These are phyloP conservation scores for Kluyveromyces sp. DNA, from an alignment of 1,139 yeast genomes.

Conservation along the genomic window DNA sequence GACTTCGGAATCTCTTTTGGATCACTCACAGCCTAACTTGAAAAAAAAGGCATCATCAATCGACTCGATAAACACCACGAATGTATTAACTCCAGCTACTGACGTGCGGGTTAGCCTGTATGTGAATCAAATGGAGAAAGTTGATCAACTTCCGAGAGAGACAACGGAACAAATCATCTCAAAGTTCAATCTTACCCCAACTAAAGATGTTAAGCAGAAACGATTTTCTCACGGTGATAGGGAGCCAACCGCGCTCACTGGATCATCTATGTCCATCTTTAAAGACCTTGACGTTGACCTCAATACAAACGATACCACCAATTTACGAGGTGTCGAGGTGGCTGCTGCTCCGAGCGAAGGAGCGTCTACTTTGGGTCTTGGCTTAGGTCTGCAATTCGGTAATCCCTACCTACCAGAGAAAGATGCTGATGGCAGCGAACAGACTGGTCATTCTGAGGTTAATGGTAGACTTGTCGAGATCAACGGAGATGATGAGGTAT, in stretches of 20 bases:
- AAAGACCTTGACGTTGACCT: slow-evolving; percentile 29
- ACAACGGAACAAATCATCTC: slow-evolving; percentile 32
- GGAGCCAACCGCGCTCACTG: slow-evolving; percentile 13
- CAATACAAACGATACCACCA: not conserved
- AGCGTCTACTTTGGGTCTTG: not conserved
- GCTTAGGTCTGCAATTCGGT: not conserved
- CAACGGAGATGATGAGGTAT: not conserved
- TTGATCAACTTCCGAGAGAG: slow-evolving; percentile 22
- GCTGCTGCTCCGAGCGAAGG: not conserved
- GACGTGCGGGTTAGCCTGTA: slow-evolving; percentile 31
- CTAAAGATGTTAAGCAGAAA: slow-evolving; percentile 19
- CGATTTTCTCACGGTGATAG: slow-evolving; percentile 21
- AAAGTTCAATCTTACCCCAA: slow-evolving; percentile 27
- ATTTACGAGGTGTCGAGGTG: not conserved
- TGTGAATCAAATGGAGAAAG: slow-evolving; percentile 19
- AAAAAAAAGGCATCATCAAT: slow-evolving; percentile 31
- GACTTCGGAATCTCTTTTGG: slow-evolving; percentile 17
- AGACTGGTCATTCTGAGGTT: not conserved
- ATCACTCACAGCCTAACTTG: slow-evolving; percentile 19
- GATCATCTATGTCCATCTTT: slow-evolving; percentile 27
- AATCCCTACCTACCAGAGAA: not conserved
- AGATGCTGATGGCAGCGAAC: not conserved
- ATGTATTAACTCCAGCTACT: slow-evolving; percentile 26
- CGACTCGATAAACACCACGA: slow-evolving; percentile 28
- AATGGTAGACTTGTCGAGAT: not conserved